Evolutionary conservation across 129 eudicot genomes (phyloP).

Genomic region (Silybum marianum): DNA sequence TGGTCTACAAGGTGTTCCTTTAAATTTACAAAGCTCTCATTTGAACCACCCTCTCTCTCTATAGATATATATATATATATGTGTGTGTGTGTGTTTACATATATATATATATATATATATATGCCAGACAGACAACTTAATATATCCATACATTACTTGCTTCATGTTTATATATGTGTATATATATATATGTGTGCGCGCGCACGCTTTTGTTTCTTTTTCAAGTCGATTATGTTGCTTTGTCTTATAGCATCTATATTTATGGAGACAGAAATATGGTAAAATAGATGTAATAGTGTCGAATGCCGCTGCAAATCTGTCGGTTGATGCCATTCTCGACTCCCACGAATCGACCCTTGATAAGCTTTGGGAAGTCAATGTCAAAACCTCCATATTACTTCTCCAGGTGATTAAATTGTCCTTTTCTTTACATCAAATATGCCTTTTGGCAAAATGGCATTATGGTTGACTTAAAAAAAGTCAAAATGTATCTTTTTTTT

Average conservation of each 20-base stretch:
- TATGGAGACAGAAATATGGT: conserved; percentile 69
- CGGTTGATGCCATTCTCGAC: conserved; percentile 62
- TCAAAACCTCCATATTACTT: conserved; percentile 81
- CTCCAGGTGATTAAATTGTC: conserved; percentile 62
- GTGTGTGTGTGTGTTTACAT: too few species aligned
- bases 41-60: too few species aligned
- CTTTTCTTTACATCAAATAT: too few species aligned
- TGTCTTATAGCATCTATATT: not conserved
- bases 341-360: conserved; percentile 73
- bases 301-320: conserved; percentile 93
- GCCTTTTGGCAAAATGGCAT: not conserved
- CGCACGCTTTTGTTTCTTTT: not conserved
- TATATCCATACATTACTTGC: too few species aligned
- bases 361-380: conserved; percentile 91
- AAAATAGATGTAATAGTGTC: conserved; percentile 85
- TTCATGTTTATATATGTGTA: too few species aligned
- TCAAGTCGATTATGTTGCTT: conserved; percentile 14
- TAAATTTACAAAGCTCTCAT: too few species aligned
- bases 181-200: too few species aligned
- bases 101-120: too few species aligned
- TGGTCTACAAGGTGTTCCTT: too few species aligned
- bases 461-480: not conserved
- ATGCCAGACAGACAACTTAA: too few species aligned
- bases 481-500: not conserved
- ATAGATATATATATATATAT: too few species aligned